Base-by-base conservation (phyloP, 108 stramenopile species). In the Fistulifera solaris region DNA sequence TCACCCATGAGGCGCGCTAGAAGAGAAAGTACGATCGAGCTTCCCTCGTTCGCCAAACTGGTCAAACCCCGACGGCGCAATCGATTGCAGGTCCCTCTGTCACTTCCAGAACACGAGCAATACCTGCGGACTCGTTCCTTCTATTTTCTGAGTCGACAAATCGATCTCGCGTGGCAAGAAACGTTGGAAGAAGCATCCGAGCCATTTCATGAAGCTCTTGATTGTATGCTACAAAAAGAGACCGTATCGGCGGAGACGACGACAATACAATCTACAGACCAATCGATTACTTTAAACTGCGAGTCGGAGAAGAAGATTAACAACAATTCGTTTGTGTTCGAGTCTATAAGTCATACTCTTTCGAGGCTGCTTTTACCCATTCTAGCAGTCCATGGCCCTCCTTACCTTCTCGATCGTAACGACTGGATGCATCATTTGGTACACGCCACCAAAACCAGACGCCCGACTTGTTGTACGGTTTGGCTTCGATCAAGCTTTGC, bases 361-460 rank as follows among this genome's bases (percentile, higher is more conserved):
- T 27, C 15, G 2, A 6, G 50, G 7, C 11, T 21, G 23, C 27
- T 51, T 16, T 19, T 51, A 6, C 50, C 50, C 17, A 16, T 51
- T n/a, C 26, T 51, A 5, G n/a, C 24, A 6, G 4, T 51, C 2
- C 25, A 51, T 25, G 50, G 11, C 7, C 50, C 50, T 22, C n/a
- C 25, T 16, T 16, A 27, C 22, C n/a, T n/a, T 4, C 50, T 51
- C 25, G 50, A 51, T 21, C 50, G 50, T n/a, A 4, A 51, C 5
- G 50, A 51, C 21, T 28, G 23, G 50, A 51, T 51, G 50, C 50
- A 19, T 7, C 25, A 27, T 16, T 25, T 51, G 23, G 50, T 51
- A 2, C 50, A 51, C 3, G 11, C 50, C 25, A 27, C 3, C 25
- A 51, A 51, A 27, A 6, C 5, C 3, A 23, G 7, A n/a, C 26